Conservation (phyloP, 192 early-diverging fungal species). For the Cladochytrium replicatum region DNA sequence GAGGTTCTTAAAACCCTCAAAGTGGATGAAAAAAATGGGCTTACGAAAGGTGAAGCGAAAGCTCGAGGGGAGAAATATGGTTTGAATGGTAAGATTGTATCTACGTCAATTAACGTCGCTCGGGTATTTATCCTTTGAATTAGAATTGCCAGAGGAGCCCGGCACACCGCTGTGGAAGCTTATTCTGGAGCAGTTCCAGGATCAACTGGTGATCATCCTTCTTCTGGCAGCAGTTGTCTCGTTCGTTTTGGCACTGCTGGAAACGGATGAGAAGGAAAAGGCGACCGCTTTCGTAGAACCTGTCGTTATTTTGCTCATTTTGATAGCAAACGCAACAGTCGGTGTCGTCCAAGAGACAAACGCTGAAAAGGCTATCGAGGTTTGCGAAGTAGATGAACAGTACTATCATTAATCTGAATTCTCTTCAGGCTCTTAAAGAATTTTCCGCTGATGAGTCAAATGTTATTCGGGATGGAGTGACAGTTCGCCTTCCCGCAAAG, state of each 20-base stretch:
- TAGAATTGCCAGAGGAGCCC: conserved; percentile 83
- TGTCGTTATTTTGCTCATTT: conserved; percentile 91
- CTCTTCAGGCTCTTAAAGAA: conserved; percentile 77
- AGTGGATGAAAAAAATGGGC: conserved; percentile 53
- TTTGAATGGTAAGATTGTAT: conserved; percentile 77
- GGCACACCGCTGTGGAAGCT: conserved; percentile 85
- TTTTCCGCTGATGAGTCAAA: conserved; percentile 94
- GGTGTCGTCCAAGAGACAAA: conserved; percentile 95
- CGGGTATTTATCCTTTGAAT: too few species aligned
- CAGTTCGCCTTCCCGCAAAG: conserved; percentile 55
- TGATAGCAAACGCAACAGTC: conserved; percentile 95
- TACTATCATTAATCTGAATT: too few species aligned
- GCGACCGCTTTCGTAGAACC: conserved; percentile 95
- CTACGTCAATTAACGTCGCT: too few species aligned
- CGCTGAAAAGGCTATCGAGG: conserved; percentile 95
- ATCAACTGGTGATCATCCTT: conserved; percentile 96
- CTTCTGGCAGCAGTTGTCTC: conserved; percentile 83
- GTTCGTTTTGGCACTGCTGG: conserved; percentile 84
- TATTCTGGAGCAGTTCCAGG: conserved; percentile 95
- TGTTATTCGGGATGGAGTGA: conserved; percentile 67
- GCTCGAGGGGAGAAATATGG: conserved; percentile 58
- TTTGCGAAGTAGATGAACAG: too few species aligned
- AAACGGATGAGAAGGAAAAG: conserved; percentile 51
- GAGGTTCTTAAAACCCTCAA: conserved; percentile 61
- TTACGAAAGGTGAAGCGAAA: conserved; percentile 52